phyloP scores from a whole-genome alignment of 2,329 filamentous ascomycete species.

The Cladosporium sp. region DNA sequence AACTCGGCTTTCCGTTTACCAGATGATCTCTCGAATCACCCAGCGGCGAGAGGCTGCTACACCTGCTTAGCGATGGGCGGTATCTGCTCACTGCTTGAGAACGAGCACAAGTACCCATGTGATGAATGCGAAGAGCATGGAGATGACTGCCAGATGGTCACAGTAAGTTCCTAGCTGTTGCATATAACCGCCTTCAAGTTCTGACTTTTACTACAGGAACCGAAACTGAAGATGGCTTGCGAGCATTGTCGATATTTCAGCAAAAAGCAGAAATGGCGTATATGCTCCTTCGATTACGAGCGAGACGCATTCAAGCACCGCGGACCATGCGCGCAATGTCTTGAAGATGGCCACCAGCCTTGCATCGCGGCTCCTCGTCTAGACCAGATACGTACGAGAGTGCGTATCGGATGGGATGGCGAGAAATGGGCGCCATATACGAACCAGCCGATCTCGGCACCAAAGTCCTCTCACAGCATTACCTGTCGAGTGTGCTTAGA shows the following conservation, averaged over 20 bases:
- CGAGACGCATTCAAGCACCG: conserved; percentile 1
- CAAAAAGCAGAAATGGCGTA: conserved; percentile 20
- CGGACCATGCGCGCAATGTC: conserved; percentile 30
- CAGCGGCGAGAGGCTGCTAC: conserved; percentile 29
- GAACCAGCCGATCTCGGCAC: conserved; percentile 9
- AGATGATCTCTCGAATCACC: conserved; percentile 21
- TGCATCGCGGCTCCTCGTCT: conserved; percentile 36
- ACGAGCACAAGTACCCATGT: conserved; percentile 36
- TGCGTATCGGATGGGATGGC: conserved; percentile 20
- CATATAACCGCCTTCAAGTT: neutral
- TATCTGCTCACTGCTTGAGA: conserved; percentile 33
- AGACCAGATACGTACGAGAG: conserved; percentile 20
- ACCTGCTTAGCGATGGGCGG: conserved; percentile 27
- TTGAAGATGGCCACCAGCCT: conserved; percentile 21
- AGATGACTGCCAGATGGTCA: conserved; percentile 35
- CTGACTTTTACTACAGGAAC: conserved; percentile 12
- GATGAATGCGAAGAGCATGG: conserved; percentile 28
- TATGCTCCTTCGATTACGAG: conserved; percentile 33
- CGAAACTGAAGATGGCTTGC: conserved; percentile 32
- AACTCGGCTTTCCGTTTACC: neutral
- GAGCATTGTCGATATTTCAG: conserved; percentile 25
- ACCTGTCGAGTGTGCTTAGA: conserved; percentile 16
- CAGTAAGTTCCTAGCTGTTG: conserved; percentile 7
- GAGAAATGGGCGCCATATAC: conserved; percentile 13
- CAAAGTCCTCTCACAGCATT: conserved; percentile 1